Evolutionary conservation across 495 filamentous ascomycete species (phyloP).

Genomic region (Hamigera avellanea): DNA sequence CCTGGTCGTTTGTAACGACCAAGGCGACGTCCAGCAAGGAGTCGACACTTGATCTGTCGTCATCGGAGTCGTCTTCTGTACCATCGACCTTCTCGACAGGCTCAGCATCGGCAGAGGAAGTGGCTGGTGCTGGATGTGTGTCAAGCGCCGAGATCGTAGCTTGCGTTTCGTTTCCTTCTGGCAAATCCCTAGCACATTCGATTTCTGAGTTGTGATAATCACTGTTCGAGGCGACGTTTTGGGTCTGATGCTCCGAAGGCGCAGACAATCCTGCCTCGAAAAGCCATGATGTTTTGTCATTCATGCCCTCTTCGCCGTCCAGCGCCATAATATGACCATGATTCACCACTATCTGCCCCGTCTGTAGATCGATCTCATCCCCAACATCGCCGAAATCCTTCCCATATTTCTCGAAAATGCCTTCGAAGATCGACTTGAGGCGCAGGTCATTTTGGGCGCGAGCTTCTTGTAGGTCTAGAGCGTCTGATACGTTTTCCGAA

Average conservation of each 20-base stretch:
- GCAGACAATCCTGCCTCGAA: slow-evolving; percentile 3
- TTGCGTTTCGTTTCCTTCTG: too few relatives aligned
- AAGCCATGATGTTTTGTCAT: slow-evolving; percentile 14
- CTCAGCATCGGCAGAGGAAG: too few relatives aligned
- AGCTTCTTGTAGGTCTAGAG: slow-evolving; percentile 40
- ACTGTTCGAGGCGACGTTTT: slow-evolving; percentile 3
- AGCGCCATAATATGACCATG: slow-evolving; percentile 70
- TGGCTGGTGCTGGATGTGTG: too few relatives aligned
- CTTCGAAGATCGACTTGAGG: slow-evolving; percentile 71
- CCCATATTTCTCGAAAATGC: slow-evolving; percentile 80
- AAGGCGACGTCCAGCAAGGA: slow-evolving; percentile 14
- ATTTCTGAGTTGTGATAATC: neutral
- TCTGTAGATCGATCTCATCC: slow-evolving; percentile 71
- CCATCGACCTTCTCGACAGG: too few relatives aligned
- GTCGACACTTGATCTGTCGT: slow-evolving; percentile 14
- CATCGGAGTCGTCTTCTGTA: slow-evolving; percentile 9
- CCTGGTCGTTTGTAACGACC: slow-evolving; percentile 5
- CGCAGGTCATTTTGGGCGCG: slow-evolving; percentile 49
- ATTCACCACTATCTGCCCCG: slow-evolving; percentile 69
- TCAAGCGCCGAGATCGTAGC: too few relatives aligned
- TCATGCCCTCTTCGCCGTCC: slow-evolving; percentile 37
- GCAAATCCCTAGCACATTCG: too few relatives aligned
- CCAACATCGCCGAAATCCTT: slow-evolving; percentile 70
- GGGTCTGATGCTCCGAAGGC: slow-evolving; percentile 4
- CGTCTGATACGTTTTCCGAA: slow-evolving; percentile 23